Evolutionary conservation across 495 filamentous ascomycete species (phyloP).

Genomic region (Cetradonia linearis): DNA sequence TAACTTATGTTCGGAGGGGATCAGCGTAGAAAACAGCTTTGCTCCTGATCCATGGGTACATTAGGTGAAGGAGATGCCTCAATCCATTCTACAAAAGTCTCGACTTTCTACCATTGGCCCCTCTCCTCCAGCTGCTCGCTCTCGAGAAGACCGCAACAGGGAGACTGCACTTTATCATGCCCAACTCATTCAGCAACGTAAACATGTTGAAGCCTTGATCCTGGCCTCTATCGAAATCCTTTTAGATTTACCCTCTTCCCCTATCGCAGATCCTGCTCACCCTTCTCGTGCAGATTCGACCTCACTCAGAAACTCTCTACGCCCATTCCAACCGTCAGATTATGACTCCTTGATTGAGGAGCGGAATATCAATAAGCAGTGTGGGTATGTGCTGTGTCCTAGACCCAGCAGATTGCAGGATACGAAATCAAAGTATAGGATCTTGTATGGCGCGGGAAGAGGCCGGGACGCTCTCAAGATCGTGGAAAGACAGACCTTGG

Average conservation of each 20-base stretch:
- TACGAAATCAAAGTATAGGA: constrained; percentile 37
- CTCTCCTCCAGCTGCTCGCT: constrained; percentile 34
- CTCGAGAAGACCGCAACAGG: constrained; percentile 42
- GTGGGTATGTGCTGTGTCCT: constrained; percentile 75
- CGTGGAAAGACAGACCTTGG: constrained; percentile 55
- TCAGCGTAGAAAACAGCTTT: background rate
- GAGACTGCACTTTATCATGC: constrained; percentile 71
- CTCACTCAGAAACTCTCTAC: constrained; percentile 48
- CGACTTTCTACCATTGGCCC: constrained; percentile 21
- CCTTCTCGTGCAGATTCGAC: constrained; percentile 48
- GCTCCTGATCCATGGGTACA: background rate
- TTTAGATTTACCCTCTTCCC: constrained; percentile 44
- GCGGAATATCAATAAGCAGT: constrained; percentile 65
- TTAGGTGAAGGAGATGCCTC: background rate
- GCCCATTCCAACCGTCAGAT: constrained; percentile 70
- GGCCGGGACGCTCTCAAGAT: constrained; percentile 47
- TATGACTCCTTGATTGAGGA: constrained; percentile 81
- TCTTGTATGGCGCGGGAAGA: constrained; percentile 42
- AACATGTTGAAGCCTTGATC: constrained; percentile 60
- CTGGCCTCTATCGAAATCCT: constrained; percentile 60
- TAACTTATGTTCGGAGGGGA: background rate
- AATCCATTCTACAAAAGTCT: constrained; percentile 17
- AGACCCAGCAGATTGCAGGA: constrained; percentile 40
- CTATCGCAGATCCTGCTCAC: constrained; percentile 44
- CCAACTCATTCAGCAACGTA: constrained; percentile 63